Conservation (phyloP, 1,139 yeast genomes). For the Pichia sorboxylosa region DNA sequence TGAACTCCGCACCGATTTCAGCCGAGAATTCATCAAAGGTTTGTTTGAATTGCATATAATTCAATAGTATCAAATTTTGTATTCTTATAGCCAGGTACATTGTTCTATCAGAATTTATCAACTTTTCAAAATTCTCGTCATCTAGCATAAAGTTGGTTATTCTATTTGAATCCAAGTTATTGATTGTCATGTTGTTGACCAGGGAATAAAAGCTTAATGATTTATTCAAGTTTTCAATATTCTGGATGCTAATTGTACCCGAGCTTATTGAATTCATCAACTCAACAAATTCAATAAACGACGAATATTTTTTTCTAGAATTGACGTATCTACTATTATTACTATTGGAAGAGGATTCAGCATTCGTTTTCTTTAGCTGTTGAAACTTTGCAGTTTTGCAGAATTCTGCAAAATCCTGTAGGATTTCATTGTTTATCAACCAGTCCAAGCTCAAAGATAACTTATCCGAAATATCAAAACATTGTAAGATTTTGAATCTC, state of each 20-base stretch:
- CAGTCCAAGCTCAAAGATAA: constrained; percentile 18
- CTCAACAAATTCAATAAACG: not conserved
- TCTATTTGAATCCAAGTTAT: not conserved
- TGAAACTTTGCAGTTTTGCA: constrained; percentile 1
- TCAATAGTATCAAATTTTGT: constrained; percentile 17
- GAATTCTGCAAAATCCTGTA: constrained; percentile 1
- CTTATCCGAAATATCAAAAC: constrained; percentile 21
- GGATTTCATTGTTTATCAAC: constrained; percentile 13
- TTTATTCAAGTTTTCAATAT: too few species aligned
- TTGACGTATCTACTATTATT: too few species aligned
- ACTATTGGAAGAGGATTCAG: too few species aligned
- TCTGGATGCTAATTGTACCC: too few species aligned
- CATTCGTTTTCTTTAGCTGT: not conserved
- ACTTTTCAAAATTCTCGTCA: constrained; percentile 15
- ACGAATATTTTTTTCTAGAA: too few species aligned
- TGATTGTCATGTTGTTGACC: too few species aligned
- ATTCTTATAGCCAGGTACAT: constrained; percentile 13
- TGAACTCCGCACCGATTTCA: constrained; percentile 11
- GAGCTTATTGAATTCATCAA: too few species aligned
- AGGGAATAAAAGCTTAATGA: too few species aligned
- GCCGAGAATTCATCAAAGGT: constrained; percentile 10
- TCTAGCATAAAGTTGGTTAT: too few species aligned
- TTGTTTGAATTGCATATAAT: constrained; percentile 9
- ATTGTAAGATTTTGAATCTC: constrained; percentile 14
- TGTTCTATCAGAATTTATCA: constrained; percentile 8